Evolutionary conservation across 2,329 filamentous ascomycete genomes (phyloP), one percentile per base, ranked within the genome.

Genomic region (Hypoxylon sp.): DNA sequence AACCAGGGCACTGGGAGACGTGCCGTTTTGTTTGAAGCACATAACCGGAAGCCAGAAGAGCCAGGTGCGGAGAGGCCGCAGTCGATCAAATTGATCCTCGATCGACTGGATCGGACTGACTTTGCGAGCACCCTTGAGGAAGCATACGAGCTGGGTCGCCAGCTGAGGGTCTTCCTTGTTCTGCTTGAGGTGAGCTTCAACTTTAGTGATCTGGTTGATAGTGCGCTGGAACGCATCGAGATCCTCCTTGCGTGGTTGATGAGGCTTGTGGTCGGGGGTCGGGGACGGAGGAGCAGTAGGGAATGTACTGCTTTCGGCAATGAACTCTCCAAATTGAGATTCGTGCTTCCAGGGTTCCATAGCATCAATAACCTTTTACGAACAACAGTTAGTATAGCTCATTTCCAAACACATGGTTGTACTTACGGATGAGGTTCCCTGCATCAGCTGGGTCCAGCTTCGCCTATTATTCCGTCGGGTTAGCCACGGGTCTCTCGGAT

Each of bases 341-440:
- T 97, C 91, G 74, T 97, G 90, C 79, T 93, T 93, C 94, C 93
- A 97, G 13, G 89, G 86, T 70, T 94, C 92, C 94, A 98, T 98
- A 46, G 93, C 91, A 75, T 93, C 90, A 72, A 98, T 91, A 58
- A 98, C 90, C 91, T 94, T 53, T 77, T 63, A 43, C 52, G 10
- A 28, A 19, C 2, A 45, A 48, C 17, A 61, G 69, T 81, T 74
- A 81, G 77, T 38, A 46, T 36, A 28, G 41, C 21, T 49, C 9
- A 43, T 30, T 57, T 53, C 36, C 14, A 41, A 32, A 49, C 25
- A 34, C 10, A 34, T 45, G 17, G 19, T 55, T 60, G 38, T 71
- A 84, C 91, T 82, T 87, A 94, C 93, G 60, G 93, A 94, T 61
- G 92, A 93, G 67, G 94, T 94, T 65, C 94, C 95, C 76, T 95